Conservation (phyloP, 139 green algal species). For the Volvox africanus region DNA sequence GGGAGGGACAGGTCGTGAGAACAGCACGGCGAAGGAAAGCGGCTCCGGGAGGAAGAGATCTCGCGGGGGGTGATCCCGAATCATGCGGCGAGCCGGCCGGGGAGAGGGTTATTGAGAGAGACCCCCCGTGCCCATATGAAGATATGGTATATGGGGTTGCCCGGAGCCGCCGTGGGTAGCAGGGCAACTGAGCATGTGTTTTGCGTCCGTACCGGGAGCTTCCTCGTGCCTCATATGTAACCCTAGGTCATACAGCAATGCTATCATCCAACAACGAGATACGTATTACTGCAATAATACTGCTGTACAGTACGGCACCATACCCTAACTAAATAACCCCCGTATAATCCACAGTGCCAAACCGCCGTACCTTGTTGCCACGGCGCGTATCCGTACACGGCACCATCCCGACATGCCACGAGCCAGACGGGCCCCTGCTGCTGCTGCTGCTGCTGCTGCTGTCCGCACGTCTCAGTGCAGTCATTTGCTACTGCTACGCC, state of each 20-base stretch:
- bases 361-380: neutral
- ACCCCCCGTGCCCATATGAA: too few species aligned
- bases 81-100: too few species aligned
- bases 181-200: too few species aligned
- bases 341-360: neutral
- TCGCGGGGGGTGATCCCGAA: too few species aligned
- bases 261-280: neutral
- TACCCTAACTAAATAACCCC: neutral
- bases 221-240: neutral
- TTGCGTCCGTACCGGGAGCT: too few species aligned
- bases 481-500: neutral
- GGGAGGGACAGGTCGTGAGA: too few species aligned
- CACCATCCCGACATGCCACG: conserved; percentile 29
- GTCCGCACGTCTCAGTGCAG: neutral
- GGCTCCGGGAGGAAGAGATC: too few species aligned
- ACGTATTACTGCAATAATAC: neutral
- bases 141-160: too few species aligned
- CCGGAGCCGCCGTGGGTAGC: too few species aligned
- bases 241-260: neutral
- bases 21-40: too few species aligned
- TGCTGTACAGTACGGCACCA: neutral
- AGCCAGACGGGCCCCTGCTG: conserved; percentile 2
- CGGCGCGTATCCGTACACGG: conserved; percentile 36
- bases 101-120: too few species aligned
- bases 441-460: neutral